phyloP scores from a whole-genome alignment of 1,139 yeast species.

The Saccharomyces hybrid region DNA sequence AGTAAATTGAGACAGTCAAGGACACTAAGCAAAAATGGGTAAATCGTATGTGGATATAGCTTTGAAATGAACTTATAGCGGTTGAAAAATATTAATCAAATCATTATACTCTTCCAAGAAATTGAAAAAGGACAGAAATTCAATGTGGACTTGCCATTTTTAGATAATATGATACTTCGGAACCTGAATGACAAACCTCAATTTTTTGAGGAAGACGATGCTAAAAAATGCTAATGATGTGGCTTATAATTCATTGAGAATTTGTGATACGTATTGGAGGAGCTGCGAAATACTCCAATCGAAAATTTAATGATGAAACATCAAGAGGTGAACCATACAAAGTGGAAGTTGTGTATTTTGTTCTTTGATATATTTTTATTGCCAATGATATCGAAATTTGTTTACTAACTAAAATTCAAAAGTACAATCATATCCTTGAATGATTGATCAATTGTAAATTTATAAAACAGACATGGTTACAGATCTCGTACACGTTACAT shows the following conservation, averaged over 20 bases:
- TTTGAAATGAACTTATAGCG: not conserved
- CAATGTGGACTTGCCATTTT: not conserved
- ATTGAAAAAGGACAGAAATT: not conserved
- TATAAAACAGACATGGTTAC: too few relatives aligned
- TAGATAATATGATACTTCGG: not conserved
- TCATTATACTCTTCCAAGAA: not conserved
- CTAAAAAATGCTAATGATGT: not conserved
- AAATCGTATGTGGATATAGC: slow-evolving; percentile 31
- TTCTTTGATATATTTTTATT: not conserved
- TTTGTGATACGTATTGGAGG: not conserved
- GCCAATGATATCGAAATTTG: not conserved
- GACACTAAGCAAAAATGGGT: slow-evolving; percentile 34
- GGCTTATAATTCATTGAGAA: not conserved
- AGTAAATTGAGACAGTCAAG: slow-evolving; percentile 18
- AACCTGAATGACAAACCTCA: not conserved
- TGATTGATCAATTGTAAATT: not conserved
- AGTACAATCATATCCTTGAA: not conserved
- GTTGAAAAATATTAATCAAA: not conserved
- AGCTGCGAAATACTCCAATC: not conserved
- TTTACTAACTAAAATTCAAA: not conserved
- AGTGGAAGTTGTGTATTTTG: not conserved
- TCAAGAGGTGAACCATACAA: not conserved
- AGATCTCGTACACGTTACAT: too few relatives aligned
- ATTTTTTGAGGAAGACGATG: too few relatives aligned
- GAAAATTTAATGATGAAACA: not conserved